Evolutionary conservation across 257 asterid species (phyloP).

Genomic region (Echium plantagineum): DNA sequence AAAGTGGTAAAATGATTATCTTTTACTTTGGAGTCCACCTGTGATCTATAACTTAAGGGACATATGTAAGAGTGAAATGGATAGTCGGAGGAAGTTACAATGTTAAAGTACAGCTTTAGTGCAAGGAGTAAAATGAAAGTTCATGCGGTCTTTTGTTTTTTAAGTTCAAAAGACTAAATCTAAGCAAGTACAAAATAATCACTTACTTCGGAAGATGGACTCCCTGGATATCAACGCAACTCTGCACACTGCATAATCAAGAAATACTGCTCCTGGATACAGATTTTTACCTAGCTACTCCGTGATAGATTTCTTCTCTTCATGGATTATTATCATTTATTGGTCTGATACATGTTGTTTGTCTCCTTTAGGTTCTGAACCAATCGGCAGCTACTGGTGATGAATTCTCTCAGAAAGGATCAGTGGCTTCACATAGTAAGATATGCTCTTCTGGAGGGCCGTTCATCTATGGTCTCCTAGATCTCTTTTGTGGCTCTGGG

Average conservation of each 20-base stretch:
- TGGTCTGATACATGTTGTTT: neutral
- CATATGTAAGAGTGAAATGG: no score
- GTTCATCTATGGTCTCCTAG: slow-evolving; percentile 61
- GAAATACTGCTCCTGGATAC: neutral
- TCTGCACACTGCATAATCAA: neutral
- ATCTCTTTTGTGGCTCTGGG: slow-evolving; percentile 92
- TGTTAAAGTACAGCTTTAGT: neutral
- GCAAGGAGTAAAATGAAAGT: neutral
- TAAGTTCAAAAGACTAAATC: neutral
- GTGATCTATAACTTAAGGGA: no score
- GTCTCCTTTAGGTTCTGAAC: slow-evolving; percentile 24
- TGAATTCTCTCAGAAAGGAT: slow-evolving; percentile 32
- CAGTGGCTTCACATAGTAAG: slow-evolving; percentile 25
- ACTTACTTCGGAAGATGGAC: neutral
- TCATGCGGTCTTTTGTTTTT: neutral
- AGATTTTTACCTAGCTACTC: neutral
- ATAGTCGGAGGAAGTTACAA: neutral
- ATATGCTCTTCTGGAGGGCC: slow-evolving; percentile 41
- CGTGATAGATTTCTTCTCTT: neutral
- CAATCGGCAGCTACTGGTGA: slow-evolving; percentile 23
- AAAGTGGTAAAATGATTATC: neutral
- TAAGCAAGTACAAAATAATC: neutral
- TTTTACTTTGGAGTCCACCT: no score
- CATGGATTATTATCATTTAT: neutral
- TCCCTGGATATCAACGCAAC: neutral